phyloP scores from a whole-genome alignment of 495 filamentous ascomycete genomes.

The Trypethelium eluteriae region DNA sequence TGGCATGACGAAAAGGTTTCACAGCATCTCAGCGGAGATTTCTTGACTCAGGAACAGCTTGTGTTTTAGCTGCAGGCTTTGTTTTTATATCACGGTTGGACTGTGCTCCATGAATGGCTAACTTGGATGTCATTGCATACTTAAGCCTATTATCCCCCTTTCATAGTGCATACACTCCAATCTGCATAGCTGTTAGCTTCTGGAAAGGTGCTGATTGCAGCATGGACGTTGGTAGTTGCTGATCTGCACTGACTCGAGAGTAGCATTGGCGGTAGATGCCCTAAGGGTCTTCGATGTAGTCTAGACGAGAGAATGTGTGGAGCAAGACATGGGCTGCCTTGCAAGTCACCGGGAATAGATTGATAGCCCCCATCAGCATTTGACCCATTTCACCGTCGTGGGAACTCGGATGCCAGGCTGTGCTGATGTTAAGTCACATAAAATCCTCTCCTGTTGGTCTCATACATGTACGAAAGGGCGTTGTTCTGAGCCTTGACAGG shows the following conservation, averaged over 20 bases:
- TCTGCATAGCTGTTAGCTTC: slow-evolving; percentile 2
- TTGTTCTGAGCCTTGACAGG: not conserved
- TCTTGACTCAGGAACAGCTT: not conserved
- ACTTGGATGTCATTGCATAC: not conserved
- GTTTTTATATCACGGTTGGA: not conserved
- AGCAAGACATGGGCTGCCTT: not conserved
- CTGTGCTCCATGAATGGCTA: not conserved
- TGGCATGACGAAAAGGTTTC: slow-evolving; percentile 8
- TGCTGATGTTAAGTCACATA: not conserved
- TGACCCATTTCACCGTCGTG: not conserved
- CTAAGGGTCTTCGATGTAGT: not conserved
- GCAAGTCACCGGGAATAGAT: not conserved
- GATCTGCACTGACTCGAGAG: not conserved
- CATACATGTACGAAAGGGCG: not conserved
- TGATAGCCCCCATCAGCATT: not conserved
- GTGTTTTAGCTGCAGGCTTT: not conserved
- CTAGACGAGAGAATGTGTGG: not conserved
- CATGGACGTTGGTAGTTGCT: not conserved
- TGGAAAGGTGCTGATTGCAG: not conserved
- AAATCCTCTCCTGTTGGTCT: not conserved
- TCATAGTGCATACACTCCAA: not conserved
- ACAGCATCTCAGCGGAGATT: not conserved
- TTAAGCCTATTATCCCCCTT: not conserved
- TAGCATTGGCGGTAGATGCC: not conserved
- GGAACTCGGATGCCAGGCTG: not conserved